Base-by-base conservation (phyloP, 305 asterid species). In the Euphrasia arctica region DNA sequence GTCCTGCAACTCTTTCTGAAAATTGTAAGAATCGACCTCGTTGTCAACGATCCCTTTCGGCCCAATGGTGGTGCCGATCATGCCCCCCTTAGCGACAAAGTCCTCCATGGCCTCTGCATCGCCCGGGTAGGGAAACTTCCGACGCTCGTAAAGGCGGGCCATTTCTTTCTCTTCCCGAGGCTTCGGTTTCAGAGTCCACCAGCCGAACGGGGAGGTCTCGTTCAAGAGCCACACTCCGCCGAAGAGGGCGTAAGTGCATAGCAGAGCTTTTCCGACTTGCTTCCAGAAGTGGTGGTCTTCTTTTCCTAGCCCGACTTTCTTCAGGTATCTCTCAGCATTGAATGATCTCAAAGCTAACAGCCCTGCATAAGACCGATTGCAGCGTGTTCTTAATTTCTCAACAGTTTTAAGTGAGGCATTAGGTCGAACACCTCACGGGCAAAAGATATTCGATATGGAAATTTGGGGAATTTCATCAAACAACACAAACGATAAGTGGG, bases 241-340 rank as follows among this genome's bases (percentile, higher is more conserved):
- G 15, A 78, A 83, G 45, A 87, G 75, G 9, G 96, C 70, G 69
- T 90, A 87, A 0, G 96, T 87, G 78, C 92, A 79, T 5, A 90
- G n/a, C 56, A 93, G 67, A 4, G 83, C 89, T 73, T 84, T 90
- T 61, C 96, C 91, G 9, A 84, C 77, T 77, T 90, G 94, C 78
- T 90, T 85, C 97, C 96, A 89, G 79, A 89, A 89, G 73, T 87
- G 80, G 67, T 85, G 82, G 65, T 91, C 96, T 65, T 91, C 95
- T 78, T 78, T 89, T 12, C 97, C 97, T 49, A 87, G 12, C 11
- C 98, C 98, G 0, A 87, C 70, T 74, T 75, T 86, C 78, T 70
- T 81, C 72, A 90, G 59, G 67, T 49, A 87, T 49, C 77, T 87
- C 72, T 90, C 87, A 0, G 85, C 81, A 49, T 48, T 48, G 52